phyloP scores from a whole-genome alignment of 345 rosid genomes.

The Psidium friedrichsthalianum region DNA sequence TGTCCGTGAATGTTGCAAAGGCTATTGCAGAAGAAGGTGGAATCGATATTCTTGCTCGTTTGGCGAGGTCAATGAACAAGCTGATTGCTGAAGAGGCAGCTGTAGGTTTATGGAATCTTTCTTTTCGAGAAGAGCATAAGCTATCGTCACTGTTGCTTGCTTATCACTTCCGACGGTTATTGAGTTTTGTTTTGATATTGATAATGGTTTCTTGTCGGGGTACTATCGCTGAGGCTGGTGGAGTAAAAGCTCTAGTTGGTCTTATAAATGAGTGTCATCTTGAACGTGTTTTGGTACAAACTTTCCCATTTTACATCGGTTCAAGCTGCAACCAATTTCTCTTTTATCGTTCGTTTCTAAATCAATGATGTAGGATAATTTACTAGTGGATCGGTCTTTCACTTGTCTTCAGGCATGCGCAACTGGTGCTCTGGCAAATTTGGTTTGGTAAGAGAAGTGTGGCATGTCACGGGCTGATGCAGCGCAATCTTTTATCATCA shows the following conservation, averaged over 20 bases:
- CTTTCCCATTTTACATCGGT: not conserved
- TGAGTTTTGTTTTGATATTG: not conserved
- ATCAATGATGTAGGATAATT: not conserved
- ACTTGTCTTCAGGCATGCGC: conserved; percentile 51
- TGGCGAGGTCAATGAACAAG: conserved; percentile 68
- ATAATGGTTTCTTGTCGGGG: conserved; percentile 21
- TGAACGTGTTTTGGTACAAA: conserved; percentile 13
- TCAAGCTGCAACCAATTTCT: not conserved
- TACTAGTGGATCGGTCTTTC: not conserved
- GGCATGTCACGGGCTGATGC: conserved; percentile 67
- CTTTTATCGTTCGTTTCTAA: not conserved
- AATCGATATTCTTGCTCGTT: conserved; percentile 40
- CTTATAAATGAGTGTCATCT: conserved; percentile 14
- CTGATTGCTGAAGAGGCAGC: conserved; percentile 76
- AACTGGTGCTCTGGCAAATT: conserved; percentile 79
- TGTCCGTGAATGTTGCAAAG: conserved; percentile 57
- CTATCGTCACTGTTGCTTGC: conserved; percentile 6
- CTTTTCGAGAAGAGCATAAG: conserved; percentile 71
- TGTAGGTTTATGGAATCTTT: conserved; percentile 74
- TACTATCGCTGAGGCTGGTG: conserved; percentile 70
- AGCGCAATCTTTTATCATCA: conserved; percentile 62
- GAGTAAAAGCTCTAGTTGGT: conserved; percentile 57
- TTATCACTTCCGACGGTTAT: too few species aligned
- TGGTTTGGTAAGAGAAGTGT: conserved; percentile 60
- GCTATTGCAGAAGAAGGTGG: conserved; percentile 74